Conservation (phyloP, 768 basidiomycete genomes). For the Leccinum aurantiacum region DNA sequence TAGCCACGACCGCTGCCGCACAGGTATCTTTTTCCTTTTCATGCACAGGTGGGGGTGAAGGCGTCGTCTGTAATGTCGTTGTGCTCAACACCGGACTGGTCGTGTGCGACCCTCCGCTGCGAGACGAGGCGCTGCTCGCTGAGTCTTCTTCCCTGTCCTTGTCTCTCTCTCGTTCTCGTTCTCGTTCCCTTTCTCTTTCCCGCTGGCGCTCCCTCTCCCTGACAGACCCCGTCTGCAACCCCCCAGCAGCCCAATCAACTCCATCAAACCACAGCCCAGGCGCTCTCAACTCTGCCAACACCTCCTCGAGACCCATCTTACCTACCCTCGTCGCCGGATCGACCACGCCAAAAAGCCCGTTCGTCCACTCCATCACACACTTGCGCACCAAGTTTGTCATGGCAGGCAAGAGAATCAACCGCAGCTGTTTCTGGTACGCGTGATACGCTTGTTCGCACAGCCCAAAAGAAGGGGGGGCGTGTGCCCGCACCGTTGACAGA, state of each 20-base stretch:
- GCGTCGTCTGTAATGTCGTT: conserved; percentile 75
- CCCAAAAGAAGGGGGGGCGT: conserved; percentile 56
- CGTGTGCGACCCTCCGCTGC: conserved; percentile 52
- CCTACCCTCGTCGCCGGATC: conserved; percentile 59
- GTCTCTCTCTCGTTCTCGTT: conserved; percentile 13
- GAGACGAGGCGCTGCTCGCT: conserved; percentile 45
- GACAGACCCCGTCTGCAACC: conserved; percentile 27
- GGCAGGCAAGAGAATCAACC: conserved; percentile 58
- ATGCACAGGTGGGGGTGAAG: conserved; percentile 61
- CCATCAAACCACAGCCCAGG: conserved; percentile 71
- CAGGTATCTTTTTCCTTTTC: conserved; percentile 38
- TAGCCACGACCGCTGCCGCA: not conserved
- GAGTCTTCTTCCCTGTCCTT: conserved; percentile 46
- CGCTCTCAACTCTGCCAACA: conserved; percentile 54
- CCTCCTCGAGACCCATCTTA: conserved; percentile 61
- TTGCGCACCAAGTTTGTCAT: conserved; percentile 70
- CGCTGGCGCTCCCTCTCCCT: conserved; percentile 15
- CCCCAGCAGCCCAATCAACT: conserved; percentile 54
- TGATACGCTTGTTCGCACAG: conserved; percentile 67
- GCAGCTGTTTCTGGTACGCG: conserved; percentile 58
- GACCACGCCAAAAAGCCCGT: conserved; percentile 35
- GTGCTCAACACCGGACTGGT: conserved; percentile 77
- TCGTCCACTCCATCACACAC: conserved; percentile 61
- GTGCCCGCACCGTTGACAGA: conserved; percentile 45
- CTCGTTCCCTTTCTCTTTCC: conserved; percentile 17